These are phyloP conservation scores for Linderina pennispora DNA, from an alignment of 192 early-diverging fungal species.

Conservation along the genomic window DNA sequence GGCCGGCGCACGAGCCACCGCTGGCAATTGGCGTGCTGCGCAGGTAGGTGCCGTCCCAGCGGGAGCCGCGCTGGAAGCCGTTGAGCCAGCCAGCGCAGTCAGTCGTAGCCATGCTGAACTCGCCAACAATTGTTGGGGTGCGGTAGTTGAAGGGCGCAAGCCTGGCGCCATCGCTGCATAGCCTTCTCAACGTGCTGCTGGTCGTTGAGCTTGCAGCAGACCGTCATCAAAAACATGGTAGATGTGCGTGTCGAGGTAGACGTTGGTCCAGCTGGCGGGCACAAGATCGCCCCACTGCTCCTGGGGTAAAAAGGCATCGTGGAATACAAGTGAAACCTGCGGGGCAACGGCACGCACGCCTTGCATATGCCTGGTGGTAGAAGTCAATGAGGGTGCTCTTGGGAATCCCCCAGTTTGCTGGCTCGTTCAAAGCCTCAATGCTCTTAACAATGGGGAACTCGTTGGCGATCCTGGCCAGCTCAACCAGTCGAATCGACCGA, in stretches of 20 bases:
- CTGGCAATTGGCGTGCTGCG: neutral
- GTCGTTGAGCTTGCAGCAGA: conserved; percentile 10
- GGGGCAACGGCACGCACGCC: conserved; percentile 31
- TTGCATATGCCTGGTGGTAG: conserved; percentile 28
- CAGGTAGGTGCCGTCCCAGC: conserved; percentile 59
- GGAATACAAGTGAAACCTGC: conserved; percentile 18
- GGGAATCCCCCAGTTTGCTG: conserved; percentile 44
- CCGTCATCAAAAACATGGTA: conserved; percentile 46
- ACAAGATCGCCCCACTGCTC: conserved; percentile 28
- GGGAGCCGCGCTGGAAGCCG: conserved; percentile 52
- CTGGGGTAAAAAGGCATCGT: conserved; percentile 43
- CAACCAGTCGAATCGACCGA: conserved; percentile 24
- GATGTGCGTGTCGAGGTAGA: conserved; percentile 44
- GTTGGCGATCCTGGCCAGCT: conserved; percentile 31
- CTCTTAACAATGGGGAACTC: conserved; percentile 19
- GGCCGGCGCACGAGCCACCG: conserved; percentile 12
- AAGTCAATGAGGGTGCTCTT: conserved; percentile 25
- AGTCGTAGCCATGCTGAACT: conserved; percentile 65
- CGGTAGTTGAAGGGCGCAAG: conserved; percentile 28
- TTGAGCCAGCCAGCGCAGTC: conserved; percentile 70
- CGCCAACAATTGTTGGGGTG: conserved; percentile 58
- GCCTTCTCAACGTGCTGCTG: conserved; percentile 27
- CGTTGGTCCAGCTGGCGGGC: conserved; percentile 25
- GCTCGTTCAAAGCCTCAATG: conserved; percentile 47
- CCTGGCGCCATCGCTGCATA: conserved; percentile 17